Conservation (phyloP, 1,139 yeast genomes). For the Tardiomyces blankii region DNA sequence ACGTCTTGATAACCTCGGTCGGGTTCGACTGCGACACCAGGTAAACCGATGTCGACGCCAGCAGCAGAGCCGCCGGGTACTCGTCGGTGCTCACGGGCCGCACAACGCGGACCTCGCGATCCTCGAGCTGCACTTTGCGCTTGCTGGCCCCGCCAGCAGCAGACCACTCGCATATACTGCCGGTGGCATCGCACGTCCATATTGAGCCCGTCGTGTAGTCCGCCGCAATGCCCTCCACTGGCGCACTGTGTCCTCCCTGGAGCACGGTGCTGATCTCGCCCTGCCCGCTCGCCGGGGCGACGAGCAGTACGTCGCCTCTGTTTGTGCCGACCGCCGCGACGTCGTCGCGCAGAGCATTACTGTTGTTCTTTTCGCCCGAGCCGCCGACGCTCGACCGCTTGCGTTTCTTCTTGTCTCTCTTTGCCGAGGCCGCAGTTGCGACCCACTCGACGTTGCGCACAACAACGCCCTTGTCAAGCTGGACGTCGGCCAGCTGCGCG, state of each 20-base stretch:
- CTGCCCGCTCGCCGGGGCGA: background rate
- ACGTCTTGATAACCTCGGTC: conserved; percentile 10
- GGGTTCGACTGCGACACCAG: conserved; percentile 31
- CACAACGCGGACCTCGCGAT: background rate
- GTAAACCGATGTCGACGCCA: conserved; percentile 56
- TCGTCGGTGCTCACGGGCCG: conserved; percentile 1
- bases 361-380: background rate
- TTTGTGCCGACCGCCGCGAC: background rate
- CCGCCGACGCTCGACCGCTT: background rate
- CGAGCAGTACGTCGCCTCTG: background rate
- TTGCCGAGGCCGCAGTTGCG: conserved; percentile 9
- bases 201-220: background rate
- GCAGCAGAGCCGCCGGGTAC: conserved; percentile 27
- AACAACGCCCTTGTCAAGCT: conserved; percentile 39
- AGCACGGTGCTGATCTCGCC: background rate
- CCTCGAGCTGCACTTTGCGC: background rate
- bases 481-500: conserved; percentile 37
- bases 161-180: background rate
- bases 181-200: background rate
- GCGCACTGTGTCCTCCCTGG: background rate
- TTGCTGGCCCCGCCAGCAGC: background rate
- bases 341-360: background rate
- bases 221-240: background rate
- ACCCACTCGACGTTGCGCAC: conserved; percentile 37
- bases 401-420: conserved; percentile 25